phyloP scores from a whole-genome alignment of 2,329 filamentous ascomycete genomes.

The Arthroderma sp. region DNA sequence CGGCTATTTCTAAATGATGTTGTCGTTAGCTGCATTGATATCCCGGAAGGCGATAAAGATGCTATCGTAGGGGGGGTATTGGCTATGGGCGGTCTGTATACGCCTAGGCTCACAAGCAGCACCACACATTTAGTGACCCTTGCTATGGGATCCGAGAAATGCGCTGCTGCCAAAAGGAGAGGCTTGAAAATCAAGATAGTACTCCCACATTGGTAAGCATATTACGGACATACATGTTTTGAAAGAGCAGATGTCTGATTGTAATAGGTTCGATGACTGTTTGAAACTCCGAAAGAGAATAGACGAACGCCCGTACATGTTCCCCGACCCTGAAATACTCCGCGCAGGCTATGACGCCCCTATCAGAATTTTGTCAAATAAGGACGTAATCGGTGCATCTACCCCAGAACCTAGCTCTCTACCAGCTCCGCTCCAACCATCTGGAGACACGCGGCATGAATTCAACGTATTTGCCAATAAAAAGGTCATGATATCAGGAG shows the following conservation, averaged over 20 bases:
- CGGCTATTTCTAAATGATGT: slow-evolving; percentile 81
- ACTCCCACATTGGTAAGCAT: slow-evolving; percentile 69
- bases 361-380: slow-evolving; percentile 43
- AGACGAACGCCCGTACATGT: slow-evolving; percentile 68
- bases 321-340: slow-evolving; percentile 81
- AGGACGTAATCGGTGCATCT: slow-evolving; percentile 55
- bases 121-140: slow-evolving; percentile 86
- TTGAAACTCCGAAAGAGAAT: slow-evolving; percentile 85
- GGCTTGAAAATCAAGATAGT: slow-evolving; percentile 63
- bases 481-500: slow-evolving; percentile 60
- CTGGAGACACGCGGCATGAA: slow-evolving; percentile 31
- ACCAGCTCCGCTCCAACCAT: slow-evolving; percentile 18
- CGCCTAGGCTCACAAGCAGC: slow-evolving; percentile 53
- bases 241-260: not conserved
- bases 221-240: not conserved
- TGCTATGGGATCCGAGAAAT: slow-evolving; percentile 60
- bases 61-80: slow-evolving; percentile 81
- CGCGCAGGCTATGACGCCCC: slow-evolving; percentile 42
- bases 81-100: slow-evolving; percentile 76
- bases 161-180: slow-evolving; percentile 31
- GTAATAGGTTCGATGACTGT: slow-evolving; percentile 80
- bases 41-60: slow-evolving; percentile 78
- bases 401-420: slow-evolving; percentile 35
- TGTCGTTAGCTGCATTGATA: slow-evolving; percentile 65
- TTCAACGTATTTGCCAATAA: slow-evolving; percentile 65